Evolutionary conservation across 2,329 filamentous ascomycete genomes (phyloP), one percentile per base, ranked within the genome.

Genomic region (Pseudogymnoascus sp.): DNA sequence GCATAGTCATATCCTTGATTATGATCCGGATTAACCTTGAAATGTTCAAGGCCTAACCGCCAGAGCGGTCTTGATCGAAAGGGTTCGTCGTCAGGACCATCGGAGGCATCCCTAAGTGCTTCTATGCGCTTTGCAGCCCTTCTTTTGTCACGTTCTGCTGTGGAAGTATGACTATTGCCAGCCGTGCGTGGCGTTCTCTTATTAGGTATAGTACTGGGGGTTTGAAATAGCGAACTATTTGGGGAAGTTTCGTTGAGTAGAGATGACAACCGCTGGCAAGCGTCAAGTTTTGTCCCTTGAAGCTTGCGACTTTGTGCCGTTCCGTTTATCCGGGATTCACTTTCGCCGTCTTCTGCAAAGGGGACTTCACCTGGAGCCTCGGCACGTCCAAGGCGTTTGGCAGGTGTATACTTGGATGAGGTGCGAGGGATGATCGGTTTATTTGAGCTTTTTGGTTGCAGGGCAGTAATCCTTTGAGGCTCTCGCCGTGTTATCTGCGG

Each of bases 11-110:
- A 75, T 6, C 84, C 84, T 61, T 84, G 77, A 64, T 87, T 87
- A 69, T 78, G 80, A 3, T 76, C 74, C 2, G 85, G 82, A 63
- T 90, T 89, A 64, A 88, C 78, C 69, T 83, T 88, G 77, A 90
- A 90, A 75, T 89, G 81, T 21, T 77, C 73, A 1, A 79, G 70
- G 11, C 67, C 72, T 3, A 84, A 75, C 26, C 74, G 71, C 13
- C 71, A 63, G 4, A 80, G 46, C 0, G 78, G 75, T 26, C 74
- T 75, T 19, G 71, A 61, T 21, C 82, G 77, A 10, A 80, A 70
- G 19, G 75, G 75, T 64, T 74, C 72, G 17, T 74, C 67, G 26
- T 74, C 63, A 7, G 64, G 64, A 23, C 65, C 38, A 53, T 67
- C 31, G 31, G 46, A 61, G 17, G 29, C 38, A 19, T 62, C 61